Evolutionary conservation across 2,329 filamentous ascomycete species (phyloP), one percentile per base, ranked within the genome.

Genomic region (Chrysoporthe deuterocubensis): DNA sequence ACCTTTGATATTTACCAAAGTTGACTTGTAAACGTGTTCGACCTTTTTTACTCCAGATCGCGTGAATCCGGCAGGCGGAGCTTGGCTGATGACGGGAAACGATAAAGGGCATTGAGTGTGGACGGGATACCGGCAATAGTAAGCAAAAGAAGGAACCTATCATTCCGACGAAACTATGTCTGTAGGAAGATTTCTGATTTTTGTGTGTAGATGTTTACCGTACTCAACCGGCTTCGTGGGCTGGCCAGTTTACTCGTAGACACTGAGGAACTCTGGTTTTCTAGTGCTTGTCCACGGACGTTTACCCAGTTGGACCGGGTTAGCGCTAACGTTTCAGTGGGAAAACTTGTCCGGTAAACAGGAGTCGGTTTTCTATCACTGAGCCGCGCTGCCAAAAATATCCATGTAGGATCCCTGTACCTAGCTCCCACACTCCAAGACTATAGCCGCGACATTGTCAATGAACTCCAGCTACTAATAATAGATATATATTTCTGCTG

Each of bases 1-100:
- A 56, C n/a, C 50, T 56, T 56, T 56, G 50, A 56, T 21, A 56
- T 56, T 21, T 56, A 56, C 50, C 26, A 56, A 56, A 56, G 18
- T 32, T 56, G 50, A 48, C 46, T 4, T n/a, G n/a, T 48, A n/a
- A 14, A 48, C 4, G 50, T 21, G 11, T 32, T 56, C 50, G 37
- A 40, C 37, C 37, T 40, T n/a, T 48, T 16, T 48, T 40, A 40
- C 37, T 40, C 37, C 37, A 40, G 44, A 48, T 48, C 44, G 44
- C 44, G 44, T 11, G 44, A 48, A 14, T 48, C 44, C 44, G 44
- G 44, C 44, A 48, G 44, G 44, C 44, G 44, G 44, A 48, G 44
- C 44, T 48, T 48, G 44, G 44, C 44, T 48, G 44, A n/a, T 48
- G 44, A 48, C 18, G 18, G 44, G 44, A 48, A 48, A 48, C 44